phyloP scores from a whole-genome alignment of 2,329 filamentous ascomycete species.

The Lecanicillium sp. region DNA sequence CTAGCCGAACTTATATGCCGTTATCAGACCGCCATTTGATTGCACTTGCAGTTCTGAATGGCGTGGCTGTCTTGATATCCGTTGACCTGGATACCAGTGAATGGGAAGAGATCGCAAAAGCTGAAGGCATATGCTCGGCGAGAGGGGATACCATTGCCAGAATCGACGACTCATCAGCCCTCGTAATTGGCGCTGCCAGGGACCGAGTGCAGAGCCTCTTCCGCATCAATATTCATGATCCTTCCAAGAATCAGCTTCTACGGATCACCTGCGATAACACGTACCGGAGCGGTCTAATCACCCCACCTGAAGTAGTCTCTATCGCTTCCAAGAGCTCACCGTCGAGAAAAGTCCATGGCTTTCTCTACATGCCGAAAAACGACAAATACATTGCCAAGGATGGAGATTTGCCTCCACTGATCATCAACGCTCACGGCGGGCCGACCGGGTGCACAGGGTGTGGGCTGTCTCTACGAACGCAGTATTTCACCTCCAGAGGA shows the following conservation, averaged over 20 bases:
- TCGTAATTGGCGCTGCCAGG: slow-evolving; percentile 29
- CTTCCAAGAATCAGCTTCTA: slow-evolving; percentile 19
- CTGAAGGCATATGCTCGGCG: slow-evolving; percentile 23
- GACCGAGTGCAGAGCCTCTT: slow-evolving; percentile 25
- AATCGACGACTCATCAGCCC: slow-evolving; percentile 25
- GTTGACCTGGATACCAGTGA: slow-evolving; percentile 26
- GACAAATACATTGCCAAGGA: slow-evolving; percentile 29
- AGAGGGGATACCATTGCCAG: slow-evolving; percentile 24
- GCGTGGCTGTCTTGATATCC: slow-evolving; percentile 20
- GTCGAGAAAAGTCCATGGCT: slow-evolving; percentile 30
- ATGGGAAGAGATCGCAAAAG: slow-evolving; percentile 23
- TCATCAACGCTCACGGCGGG: slow-evolving; percentile 44
- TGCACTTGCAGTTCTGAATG: slow-evolving; percentile 24
- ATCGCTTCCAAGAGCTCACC: slow-evolving; percentile 18
- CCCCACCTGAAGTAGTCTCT: slow-evolving; percentile 27
- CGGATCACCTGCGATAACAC: slow-evolving; percentile 24
- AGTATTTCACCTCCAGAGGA: slow-evolving; percentile 47
- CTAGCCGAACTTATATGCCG: slow-evolving; percentile 31
- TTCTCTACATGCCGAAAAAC: slow-evolving; percentile 43
- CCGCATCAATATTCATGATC: slow-evolving; percentile 20
- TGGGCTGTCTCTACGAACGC: slow-evolving; percentile 34
- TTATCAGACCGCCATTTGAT: slow-evolving; percentile 27
- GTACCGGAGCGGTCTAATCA: slow-evolving; percentile 24
- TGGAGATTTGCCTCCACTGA: slow-evolving; percentile 35
- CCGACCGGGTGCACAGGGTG: slow-evolving; percentile 36